Evolutionary conservation across 23 red algal species (phyloP).

Genomic region (Agarophyton chilense): DNA sequence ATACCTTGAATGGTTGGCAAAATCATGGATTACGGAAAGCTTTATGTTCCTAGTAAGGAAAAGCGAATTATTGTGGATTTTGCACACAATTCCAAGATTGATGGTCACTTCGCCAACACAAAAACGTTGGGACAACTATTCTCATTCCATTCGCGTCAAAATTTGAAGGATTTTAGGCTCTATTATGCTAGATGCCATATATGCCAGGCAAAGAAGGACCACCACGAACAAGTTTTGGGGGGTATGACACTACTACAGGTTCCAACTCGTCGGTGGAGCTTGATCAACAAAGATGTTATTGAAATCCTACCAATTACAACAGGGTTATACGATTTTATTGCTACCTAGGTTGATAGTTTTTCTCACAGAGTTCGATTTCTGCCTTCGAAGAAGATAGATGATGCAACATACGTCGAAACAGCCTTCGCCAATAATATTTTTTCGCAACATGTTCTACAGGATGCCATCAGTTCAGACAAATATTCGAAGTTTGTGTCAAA

Average conservation of each 20-base stretch:
- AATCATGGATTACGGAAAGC: conserved; percentile 2
- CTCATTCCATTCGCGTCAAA: conserved; percentile 6
- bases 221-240: background rate
- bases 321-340: conserved; percentile 6
- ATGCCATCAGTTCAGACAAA: conserved; percentile 21
- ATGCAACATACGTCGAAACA: background rate
- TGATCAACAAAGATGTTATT: conserved; percentile 8
- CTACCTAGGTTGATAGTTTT: conserved; percentile 19
- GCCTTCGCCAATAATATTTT: conserved; percentile 25
- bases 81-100: conserved; percentile 33
- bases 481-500: conserved; percentile 3
- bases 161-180: background rate
- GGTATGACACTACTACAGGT: background rate
- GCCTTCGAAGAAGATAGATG: background rate
- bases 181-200: background rate
- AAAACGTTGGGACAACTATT: background rate
- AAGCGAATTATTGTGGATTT: background rate
- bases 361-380: background rate
- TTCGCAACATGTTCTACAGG: conserved; percentile 3
- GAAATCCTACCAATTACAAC: background rate
- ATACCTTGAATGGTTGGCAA: background rate
- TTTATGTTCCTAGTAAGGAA: background rate
- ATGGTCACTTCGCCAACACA: conserved; percentile 28
- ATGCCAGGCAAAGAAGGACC: conserved; percentile 8
- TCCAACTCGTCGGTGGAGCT: background rate